These are phyloP conservation scores for Glebionis coronaria DNA, from an alignment of 129 eudicot species.

Conservation along the genomic window DNA sequence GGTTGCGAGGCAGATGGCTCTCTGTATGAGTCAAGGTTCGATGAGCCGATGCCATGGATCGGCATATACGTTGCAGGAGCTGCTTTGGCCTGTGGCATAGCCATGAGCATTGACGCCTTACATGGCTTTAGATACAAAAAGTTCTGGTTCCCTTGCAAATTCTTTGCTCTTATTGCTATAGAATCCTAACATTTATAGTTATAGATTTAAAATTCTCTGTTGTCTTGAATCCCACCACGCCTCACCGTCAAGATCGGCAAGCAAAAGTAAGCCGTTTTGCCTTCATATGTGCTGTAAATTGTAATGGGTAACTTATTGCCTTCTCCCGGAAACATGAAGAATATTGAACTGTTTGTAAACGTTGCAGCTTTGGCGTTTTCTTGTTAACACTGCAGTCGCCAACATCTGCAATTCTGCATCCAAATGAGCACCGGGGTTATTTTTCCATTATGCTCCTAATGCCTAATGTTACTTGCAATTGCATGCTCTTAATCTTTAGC, in stretches of 20 bases:
- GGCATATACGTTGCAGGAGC: too few relatives aligned
- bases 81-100: conserved; percentile 35
- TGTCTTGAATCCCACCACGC: conserved; percentile 68
- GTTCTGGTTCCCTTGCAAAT: conserved; percentile 60
- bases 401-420: conserved; percentile 54
- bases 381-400: conserved; percentile 50
- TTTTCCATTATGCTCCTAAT: conserved; percentile 39
- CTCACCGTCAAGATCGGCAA: conserved; percentile 50
- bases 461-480: conserved; percentile 51
- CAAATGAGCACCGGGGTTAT: conserved; percentile 50
- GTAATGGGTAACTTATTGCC: conserved; percentile 64
- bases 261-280: conserved; percentile 61
- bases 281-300: conserved; percentile 50
- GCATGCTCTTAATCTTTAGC: conserved; percentile 44
- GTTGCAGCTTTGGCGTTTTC: conserved; percentile 61
- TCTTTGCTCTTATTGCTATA: conserved; percentile 59
- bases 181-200: conserved; percentile 37
- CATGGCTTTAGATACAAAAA: conserved; percentile 45
- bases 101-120: conserved; percentile 47
- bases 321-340: conserved; percentile 61
- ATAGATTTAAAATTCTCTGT: conserved; percentile 49
- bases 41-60: conserved; percentile 55
- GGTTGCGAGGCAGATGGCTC: conserved; percentile 50
- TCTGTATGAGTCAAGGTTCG: too few relatives aligned
- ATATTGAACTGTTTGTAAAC: conserved; percentile 58